Base-by-base conservation (phyloP, 176 grass and related monocot genomes). In the Eragrostis nindensis region DNA sequence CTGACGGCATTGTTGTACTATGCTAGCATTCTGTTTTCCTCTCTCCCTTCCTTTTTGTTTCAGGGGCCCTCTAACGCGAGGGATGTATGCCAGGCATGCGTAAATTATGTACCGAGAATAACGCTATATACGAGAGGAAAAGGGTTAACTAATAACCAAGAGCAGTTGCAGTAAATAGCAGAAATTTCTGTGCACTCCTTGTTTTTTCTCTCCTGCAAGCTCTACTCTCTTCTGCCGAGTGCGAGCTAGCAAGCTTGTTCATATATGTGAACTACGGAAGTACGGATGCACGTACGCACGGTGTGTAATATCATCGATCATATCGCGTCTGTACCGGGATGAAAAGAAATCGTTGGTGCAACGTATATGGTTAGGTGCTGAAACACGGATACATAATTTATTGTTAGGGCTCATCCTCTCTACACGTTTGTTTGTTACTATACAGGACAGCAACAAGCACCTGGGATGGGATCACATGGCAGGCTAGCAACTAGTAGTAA, bases 131-230 rank as follows among this genome's bases (percentile, higher is more conserved):
- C 50, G 39, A 74, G 78, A 81, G 62, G 62, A 69, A 68, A 50
- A 55, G 26, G 19, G 60, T 54, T 7, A 53, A 83, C 40, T 44
- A 66, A 74, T 44, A 66, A 74, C 9, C 15, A 82, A 71, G 43
- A 64, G 52, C 61, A 85, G 52, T 26, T 50, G 65, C 26, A 80
- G 16, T 21, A 69, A 24, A 41, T 27, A 50, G 4, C 26, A 36
- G 19, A 42, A 29, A 0, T 12, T 44, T 44, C 43, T 44, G 43
- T 11, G 1, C 43, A 44, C 9, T 44, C 9, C 43, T 44, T 11
- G 43, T 36, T 36, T 36, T 36, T 36, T 36, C 32, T 36, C 32
- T 36, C 4, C 32, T 36, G n/a, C n/a, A n/a, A n/a, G n/a, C 32
- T 36, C 1, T 44, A 8, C 42, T 44, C 42, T 10, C 4, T 44